Evolutionary conservation across 1,284 basidiomycete species (phyloP).

Genomic region (Fistulinella staudtii): DNA sequence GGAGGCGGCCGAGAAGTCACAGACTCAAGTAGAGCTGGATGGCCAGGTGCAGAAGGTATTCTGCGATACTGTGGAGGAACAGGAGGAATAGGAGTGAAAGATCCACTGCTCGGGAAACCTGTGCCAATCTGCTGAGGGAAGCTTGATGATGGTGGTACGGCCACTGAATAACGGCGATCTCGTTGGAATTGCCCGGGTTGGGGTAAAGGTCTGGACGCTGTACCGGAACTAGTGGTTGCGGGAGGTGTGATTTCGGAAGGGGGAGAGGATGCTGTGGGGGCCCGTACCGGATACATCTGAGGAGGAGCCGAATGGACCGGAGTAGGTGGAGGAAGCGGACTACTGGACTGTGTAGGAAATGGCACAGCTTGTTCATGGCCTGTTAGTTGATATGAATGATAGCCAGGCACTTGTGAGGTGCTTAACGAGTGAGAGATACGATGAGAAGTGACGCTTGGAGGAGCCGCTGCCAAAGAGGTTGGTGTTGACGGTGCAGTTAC

Average conservation of each 20-base stretch:
- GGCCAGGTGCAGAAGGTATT: constrained; percentile 27
- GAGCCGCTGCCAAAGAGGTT: constrained; percentile 7
- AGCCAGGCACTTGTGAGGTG: constrained; percentile 22
- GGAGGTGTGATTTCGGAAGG: constrained; percentile 29
- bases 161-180: constrained; percentile 36
- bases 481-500: constrained; percentile 8
- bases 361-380: constrained; percentile 21
- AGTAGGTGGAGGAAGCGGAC: constrained; percentile 21
- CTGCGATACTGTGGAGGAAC: constrained; percentile 22
- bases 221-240: constrained; percentile 31
- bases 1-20: constrained; percentile 19
- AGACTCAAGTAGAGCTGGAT: constrained; percentile 22
- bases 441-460: constrained; percentile 14
- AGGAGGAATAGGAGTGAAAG: constrained; percentile 22
- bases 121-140: constrained; percentile 25
- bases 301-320: constrained; percentile 25
- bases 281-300: constrained; percentile 29
- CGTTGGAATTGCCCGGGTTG: constrained; percentile 34
- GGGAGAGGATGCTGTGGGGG: constrained; percentile 33
- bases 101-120: constrained; percentile 17
- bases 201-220: constrained; percentile 56
- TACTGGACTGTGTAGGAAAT: constrained; percentile 25
- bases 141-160: constrained; percentile 33
- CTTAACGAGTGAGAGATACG: constrained; percentile 27
- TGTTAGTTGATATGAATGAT: constrained; percentile 24